phyloP scores from a whole-genome alignment of 257 asterid species.

The Plantago ovata region DNA sequence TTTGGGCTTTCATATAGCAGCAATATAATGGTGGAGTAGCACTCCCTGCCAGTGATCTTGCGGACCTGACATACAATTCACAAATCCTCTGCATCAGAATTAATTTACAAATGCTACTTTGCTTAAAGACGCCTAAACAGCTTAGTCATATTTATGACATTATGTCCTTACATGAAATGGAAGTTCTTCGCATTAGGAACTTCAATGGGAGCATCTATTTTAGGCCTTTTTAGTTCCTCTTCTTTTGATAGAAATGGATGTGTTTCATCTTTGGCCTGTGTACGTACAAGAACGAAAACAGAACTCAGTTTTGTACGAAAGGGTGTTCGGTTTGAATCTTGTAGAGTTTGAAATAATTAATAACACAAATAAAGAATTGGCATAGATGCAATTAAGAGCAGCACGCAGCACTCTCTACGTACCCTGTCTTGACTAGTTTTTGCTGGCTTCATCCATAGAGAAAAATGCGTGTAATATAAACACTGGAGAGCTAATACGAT shows the following conservation, averaged over 20 bases:
- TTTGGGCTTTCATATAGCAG: slow-evolving; percentile 35
- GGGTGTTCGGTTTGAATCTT: no score
- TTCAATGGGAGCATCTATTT: slow-evolving; percentile 27
- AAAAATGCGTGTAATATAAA: slow-evolving; percentile 40
- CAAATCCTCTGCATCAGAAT: no score
- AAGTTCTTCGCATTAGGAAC: slow-evolving; percentile 36
- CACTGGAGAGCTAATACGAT: slow-evolving; percentile 48
- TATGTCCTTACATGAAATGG: slow-evolving; percentile 34
- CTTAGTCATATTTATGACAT: background rate
- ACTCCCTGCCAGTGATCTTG: slow-evolving; percentile 59
- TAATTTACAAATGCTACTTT: no score
- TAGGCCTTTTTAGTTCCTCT: slow-evolving; percentile 8
- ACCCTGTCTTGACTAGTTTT: slow-evolving; percentile 18
- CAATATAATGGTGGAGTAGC: slow-evolving; percentile 27
- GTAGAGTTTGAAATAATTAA: no score
- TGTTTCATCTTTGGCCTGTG: slow-evolving; percentile 22
- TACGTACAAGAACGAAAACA: background rate
- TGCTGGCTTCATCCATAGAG: slow-evolving; percentile 13
- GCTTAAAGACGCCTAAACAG: background rate
- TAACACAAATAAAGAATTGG: no score
- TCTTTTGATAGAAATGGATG: slow-evolving; percentile 17
- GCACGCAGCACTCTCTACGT: background rate
- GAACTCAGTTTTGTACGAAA: background rate
- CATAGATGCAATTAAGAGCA: background rate
- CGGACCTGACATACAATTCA: slow-evolving; percentile 35